Evolutionary conservation across 495 filamentous ascomycete genomes (phyloP).

Genomic region (Penicillium verhagenii): DNA sequence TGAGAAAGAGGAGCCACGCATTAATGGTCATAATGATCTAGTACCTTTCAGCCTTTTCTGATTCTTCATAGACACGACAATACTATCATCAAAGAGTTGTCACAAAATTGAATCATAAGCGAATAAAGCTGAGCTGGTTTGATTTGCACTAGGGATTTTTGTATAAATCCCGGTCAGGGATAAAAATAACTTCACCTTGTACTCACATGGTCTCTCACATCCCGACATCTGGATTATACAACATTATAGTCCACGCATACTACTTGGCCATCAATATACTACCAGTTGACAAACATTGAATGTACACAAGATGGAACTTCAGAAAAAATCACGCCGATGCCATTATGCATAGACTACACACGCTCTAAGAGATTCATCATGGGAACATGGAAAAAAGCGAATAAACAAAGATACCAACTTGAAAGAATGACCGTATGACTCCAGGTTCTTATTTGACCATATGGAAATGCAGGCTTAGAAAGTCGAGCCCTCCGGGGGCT

Average conservation of each 20-base stretch:
- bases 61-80: neutral
- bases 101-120: too few relatives aligned
- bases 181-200: too few relatives aligned
- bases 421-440: constrained; percentile 36
- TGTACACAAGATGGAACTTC: constrained; percentile 24
- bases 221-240: too few relatives aligned
- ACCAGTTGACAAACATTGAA: neutral
- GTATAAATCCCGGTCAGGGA: too few relatives aligned
- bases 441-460: constrained; percentile 23
- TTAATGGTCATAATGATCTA: too few relatives aligned
- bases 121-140: too few relatives aligned
- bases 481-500: constrained; percentile 85
- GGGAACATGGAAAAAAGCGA: constrained; percentile 20
- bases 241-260: too few relatives aligned
- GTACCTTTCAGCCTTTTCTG: too few relatives aligned
- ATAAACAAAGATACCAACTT: too few relatives aligned
- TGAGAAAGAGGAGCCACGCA: too few relatives aligned
- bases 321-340: constrained; percentile 32
- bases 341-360: constrained; percentile 45
- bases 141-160: neutral
- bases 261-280: neutral
- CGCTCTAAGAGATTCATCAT: constrained; percentile 33
- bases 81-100: neutral
- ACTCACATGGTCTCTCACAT: too few relatives aligned
- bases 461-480: constrained; percentile 45